Percentiles rank a stretch among this genome's conserved stretches.
phyloP scores from a whole-genome alignment of 1,139 yeast species.

The Trichomonascaceae sp. region DNA sequence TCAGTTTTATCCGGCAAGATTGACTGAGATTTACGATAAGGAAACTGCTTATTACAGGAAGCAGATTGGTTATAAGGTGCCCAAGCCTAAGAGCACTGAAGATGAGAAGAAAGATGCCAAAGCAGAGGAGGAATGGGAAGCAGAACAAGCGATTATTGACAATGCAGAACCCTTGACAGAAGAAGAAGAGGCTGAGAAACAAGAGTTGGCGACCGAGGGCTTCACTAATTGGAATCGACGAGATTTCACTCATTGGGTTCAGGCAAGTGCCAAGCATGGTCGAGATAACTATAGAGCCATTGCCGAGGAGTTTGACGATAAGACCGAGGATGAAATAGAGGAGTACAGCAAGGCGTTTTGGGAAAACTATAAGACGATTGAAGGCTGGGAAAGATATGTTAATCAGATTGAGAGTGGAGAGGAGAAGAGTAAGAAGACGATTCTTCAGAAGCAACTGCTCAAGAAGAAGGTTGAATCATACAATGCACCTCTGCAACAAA shows the following conservation, averaged over 20 bases:
- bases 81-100: constrained; percentile 36
- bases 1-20: constrained; percentile 72
- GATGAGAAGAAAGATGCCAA: constrained; percentile 38
- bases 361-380: constrained; percentile 63
- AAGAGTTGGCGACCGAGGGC: constrained; percentile 54
- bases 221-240: constrained; percentile 81
- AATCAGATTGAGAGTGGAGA: constrained; percentile 88
- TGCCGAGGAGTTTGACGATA: constrained; percentile 57
- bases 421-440: constrained; percentile 59
- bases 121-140: constrained; percentile 49
- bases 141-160: constrained; percentile 66
- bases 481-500: constrained; percentile 67
- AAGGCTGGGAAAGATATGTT: constrained; percentile 79
- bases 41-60: constrained; percentile 75
- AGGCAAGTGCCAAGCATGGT: constrained; percentile 75
- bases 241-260: constrained; percentile 81
- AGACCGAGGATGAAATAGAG: constrained; percentile 62
- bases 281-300: constrained; percentile 56
- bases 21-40: constrained; percentile 61
- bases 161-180: constrained; percentile 66
- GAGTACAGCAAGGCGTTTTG: constrained; percentile 69
- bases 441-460: constrained; percentile 61
- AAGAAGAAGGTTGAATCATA: constrained; percentile 56
- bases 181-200: constrained; percentile 64
- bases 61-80: constrained; percentile 63